phyloP scores from a whole-genome alignment of 768 basidiomycete species.

The Auricularia sp. region DNA sequence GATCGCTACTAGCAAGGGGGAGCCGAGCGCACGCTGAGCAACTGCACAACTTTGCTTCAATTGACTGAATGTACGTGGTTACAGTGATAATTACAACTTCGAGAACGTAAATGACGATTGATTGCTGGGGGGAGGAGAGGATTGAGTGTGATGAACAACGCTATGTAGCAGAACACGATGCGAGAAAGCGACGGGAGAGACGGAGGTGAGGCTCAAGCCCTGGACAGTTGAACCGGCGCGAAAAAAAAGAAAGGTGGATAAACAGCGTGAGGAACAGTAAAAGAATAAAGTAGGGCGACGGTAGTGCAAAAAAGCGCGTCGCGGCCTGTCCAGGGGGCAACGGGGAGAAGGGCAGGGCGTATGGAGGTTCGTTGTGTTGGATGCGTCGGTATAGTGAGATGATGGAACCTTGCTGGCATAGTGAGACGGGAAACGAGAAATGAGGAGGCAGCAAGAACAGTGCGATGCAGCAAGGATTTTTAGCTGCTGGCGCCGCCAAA shows the following conservation, averaged over 20 bases:
- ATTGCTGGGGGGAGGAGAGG: not conserved
- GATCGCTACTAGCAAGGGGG: no score
- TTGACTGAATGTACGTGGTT: not conserved
- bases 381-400: not conserved
- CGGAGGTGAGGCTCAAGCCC: not conserved
- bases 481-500: not conserved
- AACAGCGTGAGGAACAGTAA: slow-evolving; percentile 1
- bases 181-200: not conserved
- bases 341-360: not conserved
- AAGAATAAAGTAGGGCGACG: not conserved
- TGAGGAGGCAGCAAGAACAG: not conserved
- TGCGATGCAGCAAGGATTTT: not conserved
- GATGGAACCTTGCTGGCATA: not conserved
- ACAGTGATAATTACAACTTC: not conserved
- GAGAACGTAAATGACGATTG: not conserved
- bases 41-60: not conserved
- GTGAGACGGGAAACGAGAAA: not conserved
- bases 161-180: not conserved
- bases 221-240: not conserved
- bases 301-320: not conserved
- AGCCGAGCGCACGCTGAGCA: no score
- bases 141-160: not conserved
- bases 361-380: not conserved
- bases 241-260: not conserved
- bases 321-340: not conserved